Evolutionary conservation across 2,329 filamentous ascomycete genomes (phyloP).

Genomic region (Colletotrichum limetticola): DNA sequence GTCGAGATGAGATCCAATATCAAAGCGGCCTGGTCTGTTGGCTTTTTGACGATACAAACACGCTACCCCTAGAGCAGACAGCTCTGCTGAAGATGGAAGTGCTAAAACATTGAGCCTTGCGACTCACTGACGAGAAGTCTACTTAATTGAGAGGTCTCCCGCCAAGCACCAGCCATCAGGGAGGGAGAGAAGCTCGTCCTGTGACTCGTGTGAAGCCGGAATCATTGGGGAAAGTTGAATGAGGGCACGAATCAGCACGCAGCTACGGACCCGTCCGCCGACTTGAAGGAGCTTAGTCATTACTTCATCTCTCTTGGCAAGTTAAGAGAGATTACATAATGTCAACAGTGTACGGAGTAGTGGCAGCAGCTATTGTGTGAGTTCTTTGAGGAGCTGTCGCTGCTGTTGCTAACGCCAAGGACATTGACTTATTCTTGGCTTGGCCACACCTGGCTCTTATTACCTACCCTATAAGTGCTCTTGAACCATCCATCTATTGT

Average conservation of each 20-base stretch:
- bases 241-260: constrained; percentile 34
- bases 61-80: constrained; percentile 35
- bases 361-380: background rate
- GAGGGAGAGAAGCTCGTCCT: background rate
- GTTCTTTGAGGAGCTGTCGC: background rate
- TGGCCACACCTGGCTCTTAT: background rate
- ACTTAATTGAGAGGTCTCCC: constrained; percentile 20
- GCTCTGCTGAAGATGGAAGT: constrained; percentile 35
- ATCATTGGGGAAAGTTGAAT: constrained; percentile 27
- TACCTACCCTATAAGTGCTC: no score
- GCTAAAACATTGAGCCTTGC: constrained; percentile 15
- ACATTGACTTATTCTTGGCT: no score
- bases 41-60: constrained; percentile 25
- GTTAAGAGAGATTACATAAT: constrained; percentile 28
- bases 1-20: constrained; percentile 16
- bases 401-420: background rate
- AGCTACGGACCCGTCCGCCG: constrained; percentile 23
- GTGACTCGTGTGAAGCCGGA: constrained; percentile 34
- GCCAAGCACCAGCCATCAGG: background rate
- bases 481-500: background rate
- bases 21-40: constrained; percentile 1
- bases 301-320: constrained; percentile 17
- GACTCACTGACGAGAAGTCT: constrained; percentile 27
- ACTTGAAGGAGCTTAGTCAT: constrained; percentile 30
- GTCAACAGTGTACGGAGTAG: background rate